Percentiles rank a stretch among this genome's conserved stretches.
Conservation (phyloP, 2,329 filamentous ascomycete genomes). For the Xenoacremonium recifei region DNA sequence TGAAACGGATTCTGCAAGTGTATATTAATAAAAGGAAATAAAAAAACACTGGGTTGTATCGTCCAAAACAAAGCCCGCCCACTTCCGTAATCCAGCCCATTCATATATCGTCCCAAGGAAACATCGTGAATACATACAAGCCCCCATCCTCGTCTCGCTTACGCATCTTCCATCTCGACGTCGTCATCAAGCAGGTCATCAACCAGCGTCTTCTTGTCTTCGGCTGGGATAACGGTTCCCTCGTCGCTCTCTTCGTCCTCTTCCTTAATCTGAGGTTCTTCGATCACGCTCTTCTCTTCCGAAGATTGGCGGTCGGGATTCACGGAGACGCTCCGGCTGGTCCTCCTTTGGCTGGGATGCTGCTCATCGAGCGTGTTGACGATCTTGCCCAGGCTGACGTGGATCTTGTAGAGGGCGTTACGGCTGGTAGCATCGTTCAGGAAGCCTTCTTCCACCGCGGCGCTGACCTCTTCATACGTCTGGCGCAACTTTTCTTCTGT, state of each 20-base stretch:
- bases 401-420: slow-evolving; percentile 67
- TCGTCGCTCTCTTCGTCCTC: slow-evolving; percentile 44
- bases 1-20: too few species aligned
- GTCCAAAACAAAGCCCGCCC: slow-evolving; percentile 11
- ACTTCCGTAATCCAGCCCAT: too few species aligned
- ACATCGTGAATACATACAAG: too few species aligned
- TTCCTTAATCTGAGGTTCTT: slow-evolving; percentile 47
- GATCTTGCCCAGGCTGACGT: slow-evolving; percentile 66
- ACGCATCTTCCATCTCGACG: slow-evolving; percentile 30
- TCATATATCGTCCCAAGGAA: too few species aligned
- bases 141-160: too few species aligned
- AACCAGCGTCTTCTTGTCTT: slow-evolving; percentile 29
- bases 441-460: slow-evolving; percentile 62
- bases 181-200: slow-evolving; percentile 36
- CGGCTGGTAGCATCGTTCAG: slow-evolving; percentile 59
- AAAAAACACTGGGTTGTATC: slow-evolving; percentile 12
- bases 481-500: slow-evolving; percentile 57
- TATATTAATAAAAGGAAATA: slow-evolving; percentile 10
- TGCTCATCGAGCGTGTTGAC: slow-evolving; percentile 57
- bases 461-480: slow-evolving; percentile 56
- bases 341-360: slow-evolving; percentile 35
- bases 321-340: slow-evolving; percentile 45
- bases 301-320: slow-evolving; percentile 25
- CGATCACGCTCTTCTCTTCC: slow-evolving; percentile 39
- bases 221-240: slow-evolving; percentile 29